Base-by-base conservation (phyloP, 176 grass and related monocot species). In the Oryza officinalis region DNA sequence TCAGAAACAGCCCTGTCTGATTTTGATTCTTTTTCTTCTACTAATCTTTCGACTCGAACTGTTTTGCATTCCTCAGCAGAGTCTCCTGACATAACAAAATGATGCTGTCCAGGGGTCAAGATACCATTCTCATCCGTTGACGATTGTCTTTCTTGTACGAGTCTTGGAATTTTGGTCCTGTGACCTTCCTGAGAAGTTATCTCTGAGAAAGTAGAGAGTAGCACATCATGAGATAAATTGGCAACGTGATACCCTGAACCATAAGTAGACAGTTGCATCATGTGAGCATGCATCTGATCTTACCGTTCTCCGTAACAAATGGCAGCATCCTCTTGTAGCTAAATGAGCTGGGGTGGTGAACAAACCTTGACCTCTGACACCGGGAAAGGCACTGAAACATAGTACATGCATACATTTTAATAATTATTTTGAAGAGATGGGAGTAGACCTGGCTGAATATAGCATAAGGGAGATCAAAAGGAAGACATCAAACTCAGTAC, bases 321-420 rank as follows among this genome's bases (percentile, higher is more conserved):
- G 96, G 93, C 69, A 99, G 86, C 86, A 99, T 76, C 78, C 96
- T 88, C 78, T 87, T 96, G 87, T 99, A 99, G 83, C 91, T 94
- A 69, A 99, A 89, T 1, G 93, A 94, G 63, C 88, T 90, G 31
- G 71, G 66, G 18, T 87, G 86, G 30, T 87, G 76, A 61, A 90
- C 86, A 61, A 99, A 83, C 86, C 72, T 95, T 28, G 89, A 86
- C 69, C 75, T 89, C 12, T 76, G 43, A 69, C 83, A 92, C 49
- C 73, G 83, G 31, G 33, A 20, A 81, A 87, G 52, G 54, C 28
- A 86, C 93, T 98, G 84, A 71, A 94, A 87, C 38, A 82, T 5
- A 30, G 28, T 30, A 83, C 14, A 87, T 18, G 0, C 37, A 40
- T 13, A 47, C 17, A 83, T 25, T 20, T 47, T 5, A 72, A 18